Conservation (phyloP, 1,139 yeast genomes). For the Suhomyces bokatorum region DNA sequence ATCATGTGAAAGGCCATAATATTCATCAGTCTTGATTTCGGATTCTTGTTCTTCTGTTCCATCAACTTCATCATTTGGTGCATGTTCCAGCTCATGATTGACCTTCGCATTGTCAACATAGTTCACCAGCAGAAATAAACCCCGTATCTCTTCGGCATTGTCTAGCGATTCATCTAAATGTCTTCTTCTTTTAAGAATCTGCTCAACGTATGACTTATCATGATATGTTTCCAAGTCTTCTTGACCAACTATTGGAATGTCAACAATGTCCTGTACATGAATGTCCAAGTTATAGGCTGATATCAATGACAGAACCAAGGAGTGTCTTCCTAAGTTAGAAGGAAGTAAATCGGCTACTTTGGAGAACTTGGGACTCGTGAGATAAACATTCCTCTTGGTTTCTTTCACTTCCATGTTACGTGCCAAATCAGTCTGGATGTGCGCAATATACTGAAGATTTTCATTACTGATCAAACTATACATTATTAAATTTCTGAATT, state of each 20-base stretch:
- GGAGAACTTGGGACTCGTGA: conserved; percentile 23
- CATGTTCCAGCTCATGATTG: no score
- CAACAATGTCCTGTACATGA: conserved; percentile 24
- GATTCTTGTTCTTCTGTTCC: background rate
- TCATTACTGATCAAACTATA: no score
- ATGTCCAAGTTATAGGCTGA: conserved; percentile 40
- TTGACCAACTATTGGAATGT: conserved; percentile 23
- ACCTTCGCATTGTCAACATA: no score
- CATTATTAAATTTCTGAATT: no score
- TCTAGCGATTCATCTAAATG: conserved; percentile 4
- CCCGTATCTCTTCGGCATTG: background rate
- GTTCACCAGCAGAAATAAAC: background rate
- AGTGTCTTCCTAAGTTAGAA: conserved; percentile 52
- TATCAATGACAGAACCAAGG: conserved; percentile 45
- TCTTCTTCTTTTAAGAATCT: conserved; percentile 28
- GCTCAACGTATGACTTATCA: conserved; percentile 35
- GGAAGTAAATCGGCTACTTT: conserved; percentile 48
- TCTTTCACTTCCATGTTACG: background rate
- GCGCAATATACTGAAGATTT: background rate
- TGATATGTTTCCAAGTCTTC: conserved; percentile 41
- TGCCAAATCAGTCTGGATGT: background rate
- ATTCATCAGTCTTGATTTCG: background rate
- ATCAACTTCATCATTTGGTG: no score
- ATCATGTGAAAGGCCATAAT: conserved; percentile 53
- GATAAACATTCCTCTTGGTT: conserved; percentile 22